Evolutionary conservation across 2,329 filamentous ascomycete species (phyloP), one percentile per base, ranked within the genome.

Genomic region (Capronia coronata): DNA sequence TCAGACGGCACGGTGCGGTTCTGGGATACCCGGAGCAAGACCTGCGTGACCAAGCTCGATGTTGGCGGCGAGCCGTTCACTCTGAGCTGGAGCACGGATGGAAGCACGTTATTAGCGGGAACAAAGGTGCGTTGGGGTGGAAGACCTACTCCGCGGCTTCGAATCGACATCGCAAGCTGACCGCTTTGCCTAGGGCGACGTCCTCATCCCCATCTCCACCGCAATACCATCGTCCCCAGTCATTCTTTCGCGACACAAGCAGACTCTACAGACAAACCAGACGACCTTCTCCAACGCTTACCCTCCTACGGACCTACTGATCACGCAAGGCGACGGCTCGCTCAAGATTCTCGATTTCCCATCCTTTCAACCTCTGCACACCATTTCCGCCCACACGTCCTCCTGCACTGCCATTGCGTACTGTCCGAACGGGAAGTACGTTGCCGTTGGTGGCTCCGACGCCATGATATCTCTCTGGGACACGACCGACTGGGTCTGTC

Each of bases 321-420:
- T 73, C 90, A 75, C 72, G 19, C 73, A 71, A 13, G 72, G 72
- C 52, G 71, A 75, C 56, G 72, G 72, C 49, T 69, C 67, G 23
- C 70, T 75, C 50, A 72, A 72, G 50, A 70, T 74, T 53, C 61
- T 72, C 47, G 68, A 68, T 25, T 74, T 72, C 55, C 71, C 72
- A 3, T 71, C 69, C 46, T 72, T 73, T 55, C 56, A 64, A 19
- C 50, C 64, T 16, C 63, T 71, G 3, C 69, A 75, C 59, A 72
- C 70, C 45, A 64, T 75, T 14, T 65, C 71, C 51, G 71, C 72
- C 6, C 72, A 75, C 59, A 74, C 72, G 7, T 74, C 72, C 4
- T 67, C 72, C 48, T 74, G 72, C 49, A 66, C 69, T 41, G 69
- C 70, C 23, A 66, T 75, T 37, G 61, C 68, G 10, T 70, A 72